phyloP scores from a whole-genome alignment of 1,139 yeast genomes.

The Kurtzmaniella natalensis region DNA sequence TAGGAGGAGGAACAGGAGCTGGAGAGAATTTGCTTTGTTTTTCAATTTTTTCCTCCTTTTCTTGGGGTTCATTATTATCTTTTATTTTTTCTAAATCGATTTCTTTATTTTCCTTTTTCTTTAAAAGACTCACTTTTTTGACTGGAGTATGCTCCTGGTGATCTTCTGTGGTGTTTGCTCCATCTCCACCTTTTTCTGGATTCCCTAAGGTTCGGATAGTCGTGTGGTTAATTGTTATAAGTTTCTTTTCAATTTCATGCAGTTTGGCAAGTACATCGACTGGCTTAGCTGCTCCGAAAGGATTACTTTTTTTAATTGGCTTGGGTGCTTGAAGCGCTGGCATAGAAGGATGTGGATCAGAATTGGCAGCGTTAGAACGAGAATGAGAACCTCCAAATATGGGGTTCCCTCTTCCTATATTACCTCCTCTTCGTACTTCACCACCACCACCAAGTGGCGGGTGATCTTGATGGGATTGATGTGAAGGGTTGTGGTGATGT shows the following conservation, averaged over 20 bases:
- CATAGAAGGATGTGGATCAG: background rate
- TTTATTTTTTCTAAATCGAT: constrained; percentile 11
- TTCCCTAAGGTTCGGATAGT: constrained; percentile 51
- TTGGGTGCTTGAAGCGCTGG: constrained; percentile 6
- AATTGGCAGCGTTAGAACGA: background rate
- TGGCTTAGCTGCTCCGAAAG: constrained; percentile 46
- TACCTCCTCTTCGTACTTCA: constrained; percentile 1
- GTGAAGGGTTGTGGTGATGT: background rate
- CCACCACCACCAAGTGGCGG: background rate
- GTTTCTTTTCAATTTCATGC: constrained; percentile 40
- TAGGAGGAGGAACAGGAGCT: constrained; percentile 12
- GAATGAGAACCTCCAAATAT: background rate
- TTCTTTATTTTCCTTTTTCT: constrained; percentile 9
- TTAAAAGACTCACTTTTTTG: constrained; percentile 13
- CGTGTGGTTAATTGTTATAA: constrained; percentile 52
- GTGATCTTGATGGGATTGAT: background rate
- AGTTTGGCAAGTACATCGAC: constrained; percentile 39
- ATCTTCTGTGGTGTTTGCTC: constrained; percentile 13
- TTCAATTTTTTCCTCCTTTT: background rate
- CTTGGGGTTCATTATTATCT: constrained; percentile 2
- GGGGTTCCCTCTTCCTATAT: background rate
- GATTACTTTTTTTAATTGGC: constrained; percentile 26
- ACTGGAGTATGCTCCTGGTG: constrained; percentile 5
- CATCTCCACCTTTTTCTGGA: constrained; percentile 13
- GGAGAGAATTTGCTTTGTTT: constrained; percentile 10